Evolutionary conservation across 2,329 filamentous ascomycete species (phyloP).

Genomic region (Chaetomium strumarium): DNA sequence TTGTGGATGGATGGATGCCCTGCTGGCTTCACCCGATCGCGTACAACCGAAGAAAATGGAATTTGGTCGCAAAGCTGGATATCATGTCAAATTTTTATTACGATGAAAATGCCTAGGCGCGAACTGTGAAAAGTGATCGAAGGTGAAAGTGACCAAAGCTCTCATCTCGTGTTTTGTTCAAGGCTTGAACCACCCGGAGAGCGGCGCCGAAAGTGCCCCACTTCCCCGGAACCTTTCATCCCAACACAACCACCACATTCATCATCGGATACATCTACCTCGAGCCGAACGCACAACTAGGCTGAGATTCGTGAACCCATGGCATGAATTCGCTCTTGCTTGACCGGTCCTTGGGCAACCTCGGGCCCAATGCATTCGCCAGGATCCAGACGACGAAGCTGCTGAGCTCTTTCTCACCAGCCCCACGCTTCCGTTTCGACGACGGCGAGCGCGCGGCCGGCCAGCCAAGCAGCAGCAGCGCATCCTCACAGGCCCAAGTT

Average conservation of each 20-base stretch:
- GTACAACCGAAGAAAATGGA: not conserved
- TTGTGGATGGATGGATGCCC: no score
- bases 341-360: conserved; percentile 66
- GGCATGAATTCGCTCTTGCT: conserved; percentile 69
- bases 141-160: no score
- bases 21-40: not conserved
- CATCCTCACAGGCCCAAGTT: not conserved
- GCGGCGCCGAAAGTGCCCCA: no score
- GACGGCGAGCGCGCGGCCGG: conserved; percentile 43
- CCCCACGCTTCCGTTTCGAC: conserved; percentile 63
- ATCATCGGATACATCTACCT: no score
- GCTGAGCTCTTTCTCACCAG: conserved; percentile 62
- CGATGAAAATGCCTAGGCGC: no score
- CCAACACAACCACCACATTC: no score
- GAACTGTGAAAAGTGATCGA: no score
- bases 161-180: no score
- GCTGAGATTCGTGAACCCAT: not conserved
- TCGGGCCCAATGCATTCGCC: conserved; percentile 58
- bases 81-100: not conserved
- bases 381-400: conserved; percentile 60
- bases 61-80: no score
- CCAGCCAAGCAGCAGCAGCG: conserved; percentile 6
- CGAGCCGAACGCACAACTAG: no score
- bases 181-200: no score
- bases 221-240: no score